A percentile compares a stretch with the other conserved stretches of the same genome.
These are phyloP conservation scores for Spinellus fusiger DNA, from an alignment of 192 early-diverging fungal species.

Conservation along the genomic window DNA sequence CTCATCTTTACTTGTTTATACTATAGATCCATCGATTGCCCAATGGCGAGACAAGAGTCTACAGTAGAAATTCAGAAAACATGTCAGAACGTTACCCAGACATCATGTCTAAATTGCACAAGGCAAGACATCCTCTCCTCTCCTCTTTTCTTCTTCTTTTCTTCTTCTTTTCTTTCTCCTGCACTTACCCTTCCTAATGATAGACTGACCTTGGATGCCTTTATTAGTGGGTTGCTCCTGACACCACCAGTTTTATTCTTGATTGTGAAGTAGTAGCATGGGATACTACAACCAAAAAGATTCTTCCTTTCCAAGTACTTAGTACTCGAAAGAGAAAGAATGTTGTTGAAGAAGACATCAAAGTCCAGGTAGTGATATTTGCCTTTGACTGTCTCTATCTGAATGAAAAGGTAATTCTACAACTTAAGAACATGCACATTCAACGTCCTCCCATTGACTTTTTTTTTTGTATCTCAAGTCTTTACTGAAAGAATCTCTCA, in stretches of 20 bases:
- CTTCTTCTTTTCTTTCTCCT: too few relatives aligned
- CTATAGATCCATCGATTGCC: slow-evolving; percentile 75
- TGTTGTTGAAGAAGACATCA: slow-evolving; percentile 86
- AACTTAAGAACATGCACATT: neutral
- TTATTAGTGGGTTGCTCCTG: slow-evolving; percentile 42
- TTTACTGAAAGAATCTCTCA: slow-evolving; percentile 70
- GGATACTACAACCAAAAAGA: slow-evolving; percentile 74
- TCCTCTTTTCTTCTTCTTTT: too few relatives aligned
- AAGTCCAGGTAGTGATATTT: slow-evolving; percentile 92
- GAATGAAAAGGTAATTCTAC: slow-evolving; percentile 71
- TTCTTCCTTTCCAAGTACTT: slow-evolving; percentile 95
- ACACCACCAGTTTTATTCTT: slow-evolving; percentile 84
- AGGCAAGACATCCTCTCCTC: slow-evolving; percentile 58
- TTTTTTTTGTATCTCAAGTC: slow-evolving; percentile 40
- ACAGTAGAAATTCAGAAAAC: slow-evolving; percentile 94
- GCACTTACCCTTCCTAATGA: too few relatives aligned
- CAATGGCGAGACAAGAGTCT: slow-evolving; percentile 74
- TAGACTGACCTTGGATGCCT: neutral
- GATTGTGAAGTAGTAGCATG: slow-evolving; percentile 99
- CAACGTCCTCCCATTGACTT: neutral
- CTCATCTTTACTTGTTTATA: neutral
- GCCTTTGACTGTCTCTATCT: slow-evolving; percentile 94
- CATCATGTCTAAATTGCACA: slow-evolving; percentile 69
- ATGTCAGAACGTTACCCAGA: slow-evolving; percentile 92
- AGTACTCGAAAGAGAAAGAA: slow-evolving; percentile 95